Evolutionary conservation across 2,329 filamentous ascomycete genomes (phyloP).

Genomic region (Amesomyces nigricolor): DNA sequence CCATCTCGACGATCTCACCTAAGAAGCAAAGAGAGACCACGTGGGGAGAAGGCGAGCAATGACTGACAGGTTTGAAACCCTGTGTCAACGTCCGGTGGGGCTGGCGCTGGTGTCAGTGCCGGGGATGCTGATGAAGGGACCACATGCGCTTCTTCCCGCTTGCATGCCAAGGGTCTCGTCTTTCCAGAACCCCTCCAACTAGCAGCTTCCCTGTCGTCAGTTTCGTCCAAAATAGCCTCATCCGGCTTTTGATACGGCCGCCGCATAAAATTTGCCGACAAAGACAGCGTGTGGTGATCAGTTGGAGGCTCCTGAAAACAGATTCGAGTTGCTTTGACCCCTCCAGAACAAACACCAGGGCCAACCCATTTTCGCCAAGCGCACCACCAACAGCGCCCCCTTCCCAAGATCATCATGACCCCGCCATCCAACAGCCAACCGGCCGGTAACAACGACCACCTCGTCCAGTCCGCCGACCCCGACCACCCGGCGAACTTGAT

Average conservation of each 20-base stretch:
- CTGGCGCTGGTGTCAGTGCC: neutral
- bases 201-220: constrained; percentile 20
- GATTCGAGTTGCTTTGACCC: neutral
- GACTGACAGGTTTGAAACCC: neutral
- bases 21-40: neutral
- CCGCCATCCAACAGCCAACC: constrained; percentile 13
- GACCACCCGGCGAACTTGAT: constrained; percentile 94
- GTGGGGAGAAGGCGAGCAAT: neutral
- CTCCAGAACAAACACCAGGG: neutral
- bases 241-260: constrained; percentile 20
- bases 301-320: neutral
- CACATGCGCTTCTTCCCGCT: constrained; percentile 1
- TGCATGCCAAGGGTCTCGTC: constrained; percentile 6
- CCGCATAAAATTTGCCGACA: constrained; percentile 12
- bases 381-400: neutral
- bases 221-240: constrained; percentile 29
- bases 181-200: constrained; percentile 11
- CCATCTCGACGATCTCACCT: neutral
- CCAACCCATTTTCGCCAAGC: neutral
- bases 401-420: constrained; percentile 10
- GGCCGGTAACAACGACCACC: constrained; percentile 42
- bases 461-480: constrained; percentile 60
- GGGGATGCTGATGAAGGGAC: neutral
- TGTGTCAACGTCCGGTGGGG: neutral
- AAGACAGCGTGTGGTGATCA: neutral